Evolutionary conservation across 768 basidiomycete genomes (phyloP).

Genomic region (Suillus variegatus): DNA sequence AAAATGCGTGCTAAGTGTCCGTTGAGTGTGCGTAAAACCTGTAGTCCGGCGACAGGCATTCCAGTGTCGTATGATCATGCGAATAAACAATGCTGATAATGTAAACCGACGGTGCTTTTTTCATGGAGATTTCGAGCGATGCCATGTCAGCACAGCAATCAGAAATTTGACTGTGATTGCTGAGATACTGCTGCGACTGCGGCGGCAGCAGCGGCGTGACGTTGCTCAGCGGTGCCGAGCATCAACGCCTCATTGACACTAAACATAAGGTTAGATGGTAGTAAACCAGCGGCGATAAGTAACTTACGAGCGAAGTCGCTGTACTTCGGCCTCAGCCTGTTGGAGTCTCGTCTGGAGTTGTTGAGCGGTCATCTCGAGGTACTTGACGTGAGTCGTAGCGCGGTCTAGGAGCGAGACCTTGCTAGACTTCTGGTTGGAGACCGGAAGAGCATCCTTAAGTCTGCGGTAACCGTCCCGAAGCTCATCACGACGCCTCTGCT

Average conservation of each 20-base stretch:
- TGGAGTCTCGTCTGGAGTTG: slow-evolving; percentile 77
- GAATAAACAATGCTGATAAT: slow-evolving; percentile 40
- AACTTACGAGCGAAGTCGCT: slow-evolving; percentile 66
- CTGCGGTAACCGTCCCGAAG: slow-evolving; percentile 89
- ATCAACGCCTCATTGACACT: slow-evolving; percentile 88
- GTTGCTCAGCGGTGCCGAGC: slow-evolving; percentile 79
- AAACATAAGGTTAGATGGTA: slow-evolving; percentile 2
- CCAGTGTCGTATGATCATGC: slow-evolving; percentile 40
- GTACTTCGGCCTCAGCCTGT: slow-evolving; percentile 77
- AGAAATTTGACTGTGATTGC: slow-evolving; percentile 42
- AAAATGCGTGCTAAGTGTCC: slow-evolving; percentile 41
- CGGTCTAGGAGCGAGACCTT: slow-evolving; percentile 90
- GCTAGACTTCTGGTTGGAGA: slow-evolving; percentile 90
- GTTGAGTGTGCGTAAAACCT: slow-evolving; percentile 55
- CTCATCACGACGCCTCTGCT: slow-evolving; percentile 90
- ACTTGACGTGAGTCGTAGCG: slow-evolving; percentile 84
- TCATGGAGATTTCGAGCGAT: slow-evolving; percentile 15
- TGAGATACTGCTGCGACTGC: slow-evolving; percentile 55
- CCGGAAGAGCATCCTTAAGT: slow-evolving; percentile 87
- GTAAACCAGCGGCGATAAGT: neutral
- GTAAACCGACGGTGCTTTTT: slow-evolving; percentile 34
- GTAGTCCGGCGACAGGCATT: slow-evolving; percentile 54
- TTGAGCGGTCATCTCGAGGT: slow-evolving; percentile 78
- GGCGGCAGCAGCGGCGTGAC: slow-evolving; percentile 58
- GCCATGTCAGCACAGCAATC: slow-evolving; percentile 36